These are phyloP conservation scores for Chytridium lagenaria DNA, from an alignment of 371 early-diverging fungal species.

Conservation along the genomic window DNA sequence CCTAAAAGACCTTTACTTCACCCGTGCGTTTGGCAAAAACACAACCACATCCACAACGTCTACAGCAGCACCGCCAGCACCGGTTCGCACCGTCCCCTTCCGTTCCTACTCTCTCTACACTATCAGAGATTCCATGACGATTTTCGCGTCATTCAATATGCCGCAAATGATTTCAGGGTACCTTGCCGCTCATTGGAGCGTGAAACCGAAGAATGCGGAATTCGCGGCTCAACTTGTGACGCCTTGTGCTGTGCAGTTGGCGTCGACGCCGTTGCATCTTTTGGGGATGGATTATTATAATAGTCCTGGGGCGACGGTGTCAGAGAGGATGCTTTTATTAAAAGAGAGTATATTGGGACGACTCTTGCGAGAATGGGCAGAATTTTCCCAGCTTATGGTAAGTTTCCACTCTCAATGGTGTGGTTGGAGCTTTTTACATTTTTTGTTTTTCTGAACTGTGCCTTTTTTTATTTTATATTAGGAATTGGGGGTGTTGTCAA, in stretches of 20 bases:
- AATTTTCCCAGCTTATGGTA: constrained; percentile 71
- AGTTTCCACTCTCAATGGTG: not conserved
- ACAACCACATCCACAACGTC: not conserved
- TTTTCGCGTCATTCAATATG: constrained; percentile 72
- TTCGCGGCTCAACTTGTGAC: constrained; percentile 59
- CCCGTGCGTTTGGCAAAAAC: constrained; percentile 57
- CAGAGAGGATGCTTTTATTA: constrained; percentile 51
- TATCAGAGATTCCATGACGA: constrained; percentile 66
- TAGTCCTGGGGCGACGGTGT: constrained; percentile 44
- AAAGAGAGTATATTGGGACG: constrained; percentile 60
- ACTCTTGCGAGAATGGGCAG: constrained; percentile 63
- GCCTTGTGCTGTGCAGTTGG: constrained; percentile 64
- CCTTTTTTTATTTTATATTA: not conserved
- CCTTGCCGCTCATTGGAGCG: constrained; percentile 13
- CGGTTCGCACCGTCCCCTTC: constrained; percentile 53
- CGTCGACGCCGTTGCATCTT: constrained; percentile 67
- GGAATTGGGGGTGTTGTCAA: constrained; percentile 68
- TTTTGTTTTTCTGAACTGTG: not conserved
- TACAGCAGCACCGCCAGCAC: not conserved
- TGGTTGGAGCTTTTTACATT: not conserved
- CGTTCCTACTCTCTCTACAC: constrained; percentile 63
- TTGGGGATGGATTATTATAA: constrained; percentile 69
- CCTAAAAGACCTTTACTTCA: constrained; percentile 66
- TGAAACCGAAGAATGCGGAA: constrained; percentile 39
- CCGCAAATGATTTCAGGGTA: constrained; percentile 46